A percentile compares a stretch with the other conserved stretches of the same genome.
Conservation (phyloP, 495 filamentous ascomycete genomes). For the Penicillium paradoxum region DNA sequence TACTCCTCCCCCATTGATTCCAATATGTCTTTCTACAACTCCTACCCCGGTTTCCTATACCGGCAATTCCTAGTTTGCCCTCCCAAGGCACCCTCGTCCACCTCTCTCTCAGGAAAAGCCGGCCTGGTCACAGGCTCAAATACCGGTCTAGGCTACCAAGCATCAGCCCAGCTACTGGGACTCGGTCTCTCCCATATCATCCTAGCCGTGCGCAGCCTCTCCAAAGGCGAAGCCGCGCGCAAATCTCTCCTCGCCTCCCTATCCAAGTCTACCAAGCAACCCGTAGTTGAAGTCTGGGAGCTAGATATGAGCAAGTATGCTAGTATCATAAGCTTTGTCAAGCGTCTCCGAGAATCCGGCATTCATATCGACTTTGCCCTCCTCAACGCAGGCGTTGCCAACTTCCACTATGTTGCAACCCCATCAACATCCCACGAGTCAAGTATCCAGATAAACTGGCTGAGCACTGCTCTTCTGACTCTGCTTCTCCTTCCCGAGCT, state of each 20-base stretch:
- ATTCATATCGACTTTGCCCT: conserved; percentile 45
- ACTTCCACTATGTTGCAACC: conserved; percentile 23
- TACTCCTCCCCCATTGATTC: neutral
- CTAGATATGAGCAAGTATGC: conserved; percentile 46
- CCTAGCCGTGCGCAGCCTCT: conserved; percentile 42
- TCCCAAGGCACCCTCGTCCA: conserved; percentile 28
- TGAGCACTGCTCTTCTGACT: conserved; percentile 45
- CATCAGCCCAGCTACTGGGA: conserved; percentile 36
- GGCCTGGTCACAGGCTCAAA: conserved; percentile 47
- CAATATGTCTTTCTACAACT: conserved; percentile 17
- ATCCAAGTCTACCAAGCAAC: conserved; percentile 17
- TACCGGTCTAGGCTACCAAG: conserved; percentile 41
- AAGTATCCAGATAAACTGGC: conserved; percentile 29
- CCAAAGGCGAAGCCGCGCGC: conserved; percentile 39
- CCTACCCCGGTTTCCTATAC: conserved; percentile 15
- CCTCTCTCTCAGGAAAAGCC: conserved; percentile 26
- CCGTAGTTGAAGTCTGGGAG: conserved; percentile 40
- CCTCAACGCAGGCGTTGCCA: conserved; percentile 49
- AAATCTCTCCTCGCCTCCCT: conserved; percentile 23
- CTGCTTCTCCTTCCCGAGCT: conserved; percentile 47
- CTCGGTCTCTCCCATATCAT: conserved; percentile 42
- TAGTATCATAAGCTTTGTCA: conserved; percentile 40
- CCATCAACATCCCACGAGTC: conserved; percentile 38
- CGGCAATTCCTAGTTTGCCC: conserved; percentile 20
- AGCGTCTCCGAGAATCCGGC: conserved; percentile 23